phyloP scores from a whole-genome alignment of 768 basidiomycete species.

The Pleurotus tuber-regium region DNA sequence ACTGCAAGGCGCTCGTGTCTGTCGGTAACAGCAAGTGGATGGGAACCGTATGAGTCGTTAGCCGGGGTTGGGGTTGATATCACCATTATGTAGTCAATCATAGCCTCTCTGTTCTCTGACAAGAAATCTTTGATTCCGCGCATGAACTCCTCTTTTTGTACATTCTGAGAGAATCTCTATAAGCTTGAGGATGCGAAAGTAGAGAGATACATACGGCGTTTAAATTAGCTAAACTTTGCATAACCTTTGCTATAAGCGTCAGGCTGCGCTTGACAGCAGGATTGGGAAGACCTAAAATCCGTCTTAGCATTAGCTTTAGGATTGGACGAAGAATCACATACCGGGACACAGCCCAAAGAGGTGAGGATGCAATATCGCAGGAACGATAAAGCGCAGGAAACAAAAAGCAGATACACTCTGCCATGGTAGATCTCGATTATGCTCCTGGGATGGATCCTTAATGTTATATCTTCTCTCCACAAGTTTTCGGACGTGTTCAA shows the following conservation, averaged over 20 bases:
- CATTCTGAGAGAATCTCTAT: slow-evolving; percentile 34
- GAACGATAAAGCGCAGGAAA: slow-evolving; percentile 87
- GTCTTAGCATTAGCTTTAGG: slow-evolving; percentile 14
- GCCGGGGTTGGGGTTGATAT: slow-evolving; percentile 67
- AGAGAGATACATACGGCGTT: slow-evolving; percentile 51
- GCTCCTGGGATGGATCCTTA: slow-evolving; percentile 36
- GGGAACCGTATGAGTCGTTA: slow-evolving; percentile 25
- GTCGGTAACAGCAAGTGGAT: slow-evolving; percentile 28
- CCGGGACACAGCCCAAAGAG: slow-evolving; percentile 78
- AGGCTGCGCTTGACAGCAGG: slow-evolving; percentile 72
- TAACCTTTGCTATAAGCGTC: slow-evolving; percentile 83
- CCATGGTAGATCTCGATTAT: slow-evolving; percentile 59
- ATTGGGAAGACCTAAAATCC: slow-evolving; percentile 57
- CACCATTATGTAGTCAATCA: slow-evolving; percentile 76
- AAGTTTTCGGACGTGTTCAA: slow-evolving; percentile 65
- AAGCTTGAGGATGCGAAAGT: not conserved
- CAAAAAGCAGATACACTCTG: slow-evolving; percentile 89
- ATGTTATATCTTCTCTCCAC: slow-evolving; percentile 65
- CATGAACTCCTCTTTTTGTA: slow-evolving; percentile 83
- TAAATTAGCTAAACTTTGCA: slow-evolving; percentile 86
- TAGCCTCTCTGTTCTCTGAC: slow-evolving; percentile 55
- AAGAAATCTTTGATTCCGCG: slow-evolving; percentile 73
- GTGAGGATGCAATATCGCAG: slow-evolving; percentile 87
- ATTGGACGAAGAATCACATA: slow-evolving; percentile 27
- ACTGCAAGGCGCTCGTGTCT: slow-evolving; percentile 53